These are phyloP conservation scores for Stephanodiscus minutulus DNA, from an alignment of 108 stramenopile genomes.

Conservation along the genomic window DNA sequence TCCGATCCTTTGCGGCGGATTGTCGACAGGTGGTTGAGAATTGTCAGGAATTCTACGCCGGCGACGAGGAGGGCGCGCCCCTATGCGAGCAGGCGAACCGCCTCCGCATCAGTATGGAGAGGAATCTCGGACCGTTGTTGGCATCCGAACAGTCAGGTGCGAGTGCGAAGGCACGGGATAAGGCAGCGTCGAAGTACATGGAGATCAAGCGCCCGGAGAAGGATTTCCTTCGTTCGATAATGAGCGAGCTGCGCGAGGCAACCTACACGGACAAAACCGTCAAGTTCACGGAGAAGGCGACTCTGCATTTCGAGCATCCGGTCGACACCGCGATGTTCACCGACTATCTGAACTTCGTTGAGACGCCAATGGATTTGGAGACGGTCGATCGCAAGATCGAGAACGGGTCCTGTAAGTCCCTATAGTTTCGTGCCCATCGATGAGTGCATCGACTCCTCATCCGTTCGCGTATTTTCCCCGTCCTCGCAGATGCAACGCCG, in stretches of 20 bases:
- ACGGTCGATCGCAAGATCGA: conserved; percentile 76
- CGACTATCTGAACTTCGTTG: conserved; percentile 69
- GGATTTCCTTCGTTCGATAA: conserved; percentile 55
- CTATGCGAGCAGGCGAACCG: conserved; percentile 70
- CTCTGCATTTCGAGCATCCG: conserved; percentile 75
- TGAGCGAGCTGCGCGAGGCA: conserved; percentile 59
- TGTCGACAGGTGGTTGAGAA: conserved; percentile 73
- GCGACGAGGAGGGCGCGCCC: conserved; percentile 53
- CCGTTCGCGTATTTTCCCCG: neutral
- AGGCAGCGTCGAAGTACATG: conserved; percentile 35
- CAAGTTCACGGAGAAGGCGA: conserved; percentile 76
- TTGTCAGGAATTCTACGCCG: conserved; percentile 68
- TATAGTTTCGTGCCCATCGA: conserved; percentile 45
- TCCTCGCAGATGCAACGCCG: conserved; percentile 23
- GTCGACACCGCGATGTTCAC: conserved; percentile 64
- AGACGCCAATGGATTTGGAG: conserved; percentile 77
- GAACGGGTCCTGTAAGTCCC: conserved; percentile 30
- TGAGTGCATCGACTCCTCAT: neutral
- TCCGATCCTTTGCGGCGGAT: conserved; percentile 66
- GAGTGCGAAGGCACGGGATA: conserved; percentile 42
- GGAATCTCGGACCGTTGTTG: conserved; percentile 55
- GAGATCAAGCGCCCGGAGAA: conserved; percentile 62
- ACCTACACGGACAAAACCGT: conserved; percentile 80
- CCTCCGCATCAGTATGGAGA: conserved; percentile 58
- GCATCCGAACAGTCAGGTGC: conserved; percentile 59